Conservation (phyloP, 257 asterid genomes). For the Anisodus tanguticus region DNA sequence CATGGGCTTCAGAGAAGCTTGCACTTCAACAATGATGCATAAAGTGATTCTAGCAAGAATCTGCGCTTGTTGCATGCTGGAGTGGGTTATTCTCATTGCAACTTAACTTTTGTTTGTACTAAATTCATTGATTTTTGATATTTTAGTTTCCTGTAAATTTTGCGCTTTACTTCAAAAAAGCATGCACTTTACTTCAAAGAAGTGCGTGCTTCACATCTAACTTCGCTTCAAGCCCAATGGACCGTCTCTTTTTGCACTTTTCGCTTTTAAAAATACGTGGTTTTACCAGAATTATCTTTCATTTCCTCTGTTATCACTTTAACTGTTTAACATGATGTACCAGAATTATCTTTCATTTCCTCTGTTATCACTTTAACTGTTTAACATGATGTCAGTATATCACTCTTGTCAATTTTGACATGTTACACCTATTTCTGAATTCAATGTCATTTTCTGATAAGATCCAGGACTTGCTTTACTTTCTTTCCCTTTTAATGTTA, state of each 20-base stretch:
- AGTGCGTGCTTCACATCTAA: background rate
- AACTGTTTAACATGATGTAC: background rate
- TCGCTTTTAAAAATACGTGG: background rate
- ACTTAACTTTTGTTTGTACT: background rate
- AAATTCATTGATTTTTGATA: background rate
- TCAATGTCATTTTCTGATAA: slow-evolving; percentile 16
- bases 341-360: background rate
- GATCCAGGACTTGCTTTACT: background rate
- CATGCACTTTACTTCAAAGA: background rate
- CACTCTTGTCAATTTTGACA: background rate
- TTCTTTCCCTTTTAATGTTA: background rate
- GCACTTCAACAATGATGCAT: slow-evolving; percentile 13
- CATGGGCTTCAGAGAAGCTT: background rate
- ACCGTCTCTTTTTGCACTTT: background rate
- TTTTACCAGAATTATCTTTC: background rate
- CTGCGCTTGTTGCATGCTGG: background rate
- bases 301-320: background rate
- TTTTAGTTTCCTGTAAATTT: slow-evolving; percentile 9
- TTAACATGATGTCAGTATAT: background rate
- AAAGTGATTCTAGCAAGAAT: background rate
- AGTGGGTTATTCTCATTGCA: background rate
- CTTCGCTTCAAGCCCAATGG: background rate
- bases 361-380: background rate
- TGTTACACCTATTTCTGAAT: slow-evolving; percentile 8
- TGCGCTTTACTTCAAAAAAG: background rate